Conservation (phyloP, 768 basidiomycete species). For the Boletus rufocinnamomeus region DNA sequence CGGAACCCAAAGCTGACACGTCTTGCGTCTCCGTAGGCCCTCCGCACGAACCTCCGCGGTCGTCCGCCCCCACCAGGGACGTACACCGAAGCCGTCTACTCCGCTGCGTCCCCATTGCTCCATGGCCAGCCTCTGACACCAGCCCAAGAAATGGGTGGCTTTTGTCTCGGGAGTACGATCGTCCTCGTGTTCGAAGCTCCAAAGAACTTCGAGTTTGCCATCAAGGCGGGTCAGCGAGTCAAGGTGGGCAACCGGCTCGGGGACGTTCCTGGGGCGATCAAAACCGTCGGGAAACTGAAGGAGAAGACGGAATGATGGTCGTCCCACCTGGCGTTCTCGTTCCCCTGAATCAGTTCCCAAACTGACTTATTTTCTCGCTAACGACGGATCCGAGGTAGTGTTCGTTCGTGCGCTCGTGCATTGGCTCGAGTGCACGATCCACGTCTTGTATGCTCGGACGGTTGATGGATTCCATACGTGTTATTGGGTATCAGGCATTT, state of each 20-base stretch:
- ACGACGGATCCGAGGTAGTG: not conserved
- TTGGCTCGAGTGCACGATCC: not conserved
- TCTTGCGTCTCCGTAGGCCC: conserved; percentile 46
- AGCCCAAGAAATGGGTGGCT: conserved; percentile 98
- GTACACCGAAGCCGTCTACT: conserved; percentile 91
- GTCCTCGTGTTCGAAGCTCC: conserved; percentile 98
- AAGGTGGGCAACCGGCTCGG: conserved; percentile 85
- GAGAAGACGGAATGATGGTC: conserved; percentile 34
- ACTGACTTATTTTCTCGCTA: not conserved
- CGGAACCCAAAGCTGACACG: not conserved
- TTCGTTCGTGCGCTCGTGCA: not conserved
- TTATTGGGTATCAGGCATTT: not conserved
- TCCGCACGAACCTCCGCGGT: conserved; percentile 87
- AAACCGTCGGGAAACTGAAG: conserved; percentile 32
- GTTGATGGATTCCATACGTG: not conserved
- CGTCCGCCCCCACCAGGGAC: conserved; percentile 76
- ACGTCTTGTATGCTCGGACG: not conserved
- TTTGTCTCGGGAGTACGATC: conserved; percentile 92
- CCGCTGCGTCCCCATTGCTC: conserved; percentile 77
- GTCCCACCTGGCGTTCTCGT: too few relatives aligned
- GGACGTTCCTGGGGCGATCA: conserved; percentile 38
- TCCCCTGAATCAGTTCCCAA: not conserved
- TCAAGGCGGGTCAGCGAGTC: conserved; percentile 80
- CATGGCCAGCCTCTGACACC: conserved; percentile 84
- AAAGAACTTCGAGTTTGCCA: conserved; percentile 71